A percentile compares a stretch with the other conserved stretches of the same genome.
Evolutionary conservation across 1,284 basidiomycete species (phyloP).

Genomic region (Tilletia walkeri): DNA sequence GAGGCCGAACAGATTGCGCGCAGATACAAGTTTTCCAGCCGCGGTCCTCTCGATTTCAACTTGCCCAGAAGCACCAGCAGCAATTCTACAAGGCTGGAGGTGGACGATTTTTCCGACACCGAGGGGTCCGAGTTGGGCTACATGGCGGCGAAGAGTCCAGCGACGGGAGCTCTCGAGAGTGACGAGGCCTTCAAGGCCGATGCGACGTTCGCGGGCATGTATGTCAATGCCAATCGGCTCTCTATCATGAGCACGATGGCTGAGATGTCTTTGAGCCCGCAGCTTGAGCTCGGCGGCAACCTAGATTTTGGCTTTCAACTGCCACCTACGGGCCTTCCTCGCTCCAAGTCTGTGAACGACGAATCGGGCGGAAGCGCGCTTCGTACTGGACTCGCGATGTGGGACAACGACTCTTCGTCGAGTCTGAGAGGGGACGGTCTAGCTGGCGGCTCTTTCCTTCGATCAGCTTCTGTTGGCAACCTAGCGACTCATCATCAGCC

Average conservation of each 20-base stretch:
- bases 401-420: no score
- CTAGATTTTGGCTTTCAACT: slow-evolving; percentile 2
- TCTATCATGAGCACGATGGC: not conserved
- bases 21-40: slow-evolving; percentile 15
- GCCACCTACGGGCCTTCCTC: not conserved
- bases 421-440: no score
- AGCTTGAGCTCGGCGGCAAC: not conserved
- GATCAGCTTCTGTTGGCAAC: no score
- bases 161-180: not conserved
- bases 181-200: slow-evolving; percentile 4
- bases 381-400: no score
- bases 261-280: not conserved
- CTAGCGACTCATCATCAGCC: no score
- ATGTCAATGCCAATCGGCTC: slow-evolving; percentile 11
- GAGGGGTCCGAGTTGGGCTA: slow-evolving; percentile 21
- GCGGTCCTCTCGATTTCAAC: not conserved
- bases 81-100: slow-evolving; percentile 25
- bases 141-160: not conserved
- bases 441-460: no score
- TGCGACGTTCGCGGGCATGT: slow-evolving; percentile 13
- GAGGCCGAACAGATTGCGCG: not conserved
- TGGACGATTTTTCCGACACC: slow-evolving; percentile 34
- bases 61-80: not conserved
- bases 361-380: no score
- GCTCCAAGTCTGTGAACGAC: not conserved